Evolutionary conservation across 1,139 yeast genomes (phyloP).

Genomic region (Sugiyamaella xylanicola): DNA sequence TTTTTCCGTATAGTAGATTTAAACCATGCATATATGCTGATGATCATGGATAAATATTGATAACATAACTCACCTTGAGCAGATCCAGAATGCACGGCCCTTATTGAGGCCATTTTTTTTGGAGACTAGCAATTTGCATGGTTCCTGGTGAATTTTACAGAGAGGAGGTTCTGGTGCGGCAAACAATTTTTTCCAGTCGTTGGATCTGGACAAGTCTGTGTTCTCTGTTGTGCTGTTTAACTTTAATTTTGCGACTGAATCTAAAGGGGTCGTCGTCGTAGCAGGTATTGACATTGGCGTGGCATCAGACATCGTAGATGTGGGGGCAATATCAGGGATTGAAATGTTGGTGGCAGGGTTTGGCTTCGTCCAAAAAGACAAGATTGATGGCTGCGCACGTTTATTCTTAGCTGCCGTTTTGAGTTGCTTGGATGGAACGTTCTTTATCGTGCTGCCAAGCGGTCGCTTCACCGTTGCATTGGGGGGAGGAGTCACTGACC

Average conservation of each 20-base stretch:
- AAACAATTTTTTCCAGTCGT: constrained; percentile 38
- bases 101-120: constrained; percentile 43
- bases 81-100: constrained; percentile 47
- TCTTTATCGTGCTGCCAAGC: not conserved
- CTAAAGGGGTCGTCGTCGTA: not conserved
- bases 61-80: constrained; percentile 36
- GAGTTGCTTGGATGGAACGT: not conserved
- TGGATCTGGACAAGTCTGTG: not conserved
- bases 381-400: constrained; percentile 1
- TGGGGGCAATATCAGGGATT: not conserved
- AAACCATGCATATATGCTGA: too few relatives aligned
- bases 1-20: too few relatives aligned
- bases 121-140: constrained; percentile 39
- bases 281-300: too few relatives aligned
- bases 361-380: constrained; percentile 8
- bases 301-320: too few relatives aligned
- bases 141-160: constrained; percentile 41
- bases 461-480: not conserved
- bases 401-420: not conserved
- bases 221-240: too few relatives aligned
- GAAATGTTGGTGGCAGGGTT: not conserved
- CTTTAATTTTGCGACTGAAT: too few relatives aligned
- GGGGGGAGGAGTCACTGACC: not conserved
- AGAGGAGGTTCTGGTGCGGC: constrained; percentile 38
- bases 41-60: not conserved